Evolutionary conservation across 192 early-diverging fungal genomes (phyloP), one percentile per base, ranked within the genome.

Genomic region (Backusella liffmaniae): DNA sequence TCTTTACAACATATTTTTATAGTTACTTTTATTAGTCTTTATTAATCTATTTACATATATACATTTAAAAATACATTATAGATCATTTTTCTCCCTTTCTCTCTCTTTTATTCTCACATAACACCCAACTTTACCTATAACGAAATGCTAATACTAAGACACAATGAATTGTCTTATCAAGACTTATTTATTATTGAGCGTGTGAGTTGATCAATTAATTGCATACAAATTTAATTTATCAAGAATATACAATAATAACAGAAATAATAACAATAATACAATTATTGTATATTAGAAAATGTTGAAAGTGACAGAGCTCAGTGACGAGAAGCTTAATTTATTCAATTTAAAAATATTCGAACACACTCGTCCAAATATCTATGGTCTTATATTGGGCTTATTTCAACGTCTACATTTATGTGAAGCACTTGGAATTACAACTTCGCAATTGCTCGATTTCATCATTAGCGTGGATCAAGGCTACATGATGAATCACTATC

Each of bases 401-500:
- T 93, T 98, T 80, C 83, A 85, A 59, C 84, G 85, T 15, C 75
- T 91, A 26, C 89, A 89, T 66, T 79, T 96, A 6, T 80, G 90
- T 62, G 79, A 86, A 30, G 85, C 88, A 21, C 79, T 91, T 29
- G 83, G 86, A 74, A 88, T 91, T 32, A 79, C 88, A 8, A 81
- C 84, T 21, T 87, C 88, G 32, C 87, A 91, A 67, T 83, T 98
- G 59, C 86, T 98, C 21, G 92, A 95, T 65, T 96, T 98, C 76
- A 86, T 93, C 49, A 87, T 94, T 29, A 94, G 95, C 67, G 89
- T 96, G 41, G 91, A 93, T 72, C 75, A 85, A 66, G 93, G 93
- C 30, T 98, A 98, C 79, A 81, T 86, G n/a, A 77, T 87, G 16
- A 95, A 94, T 69, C 92, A 92, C 5, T 98, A 98, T 72, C 96